Conservation (phyloP, 768 basidiomycete genomes). For the Polyporus arcularius region DNA sequence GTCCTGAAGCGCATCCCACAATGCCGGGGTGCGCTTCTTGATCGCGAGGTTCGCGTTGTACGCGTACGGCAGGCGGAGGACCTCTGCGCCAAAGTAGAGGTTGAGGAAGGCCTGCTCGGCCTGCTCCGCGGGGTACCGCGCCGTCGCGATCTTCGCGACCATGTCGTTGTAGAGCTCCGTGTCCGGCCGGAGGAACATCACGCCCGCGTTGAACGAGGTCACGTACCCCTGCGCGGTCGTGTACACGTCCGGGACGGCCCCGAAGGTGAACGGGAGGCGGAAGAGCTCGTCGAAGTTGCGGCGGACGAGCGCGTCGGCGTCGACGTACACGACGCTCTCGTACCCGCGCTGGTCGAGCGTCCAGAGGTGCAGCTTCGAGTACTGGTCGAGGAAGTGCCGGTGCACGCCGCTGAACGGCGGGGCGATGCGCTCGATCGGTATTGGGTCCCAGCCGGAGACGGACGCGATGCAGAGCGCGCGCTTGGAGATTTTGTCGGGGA, state of each 20-base stretch:
- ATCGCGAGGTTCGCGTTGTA: slow-evolving; percentile 42
- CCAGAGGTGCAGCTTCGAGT: slow-evolving; percentile 40
- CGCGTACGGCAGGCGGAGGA: slow-evolving; percentile 34
- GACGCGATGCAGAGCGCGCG: slow-evolving; percentile 34
- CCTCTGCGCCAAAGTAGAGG: slow-evolving; percentile 36
- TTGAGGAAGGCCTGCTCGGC: slow-evolving; percentile 49
- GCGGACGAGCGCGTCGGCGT: slow-evolving; percentile 37
- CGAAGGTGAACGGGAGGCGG: slow-evolving; percentile 35
- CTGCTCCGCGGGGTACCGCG: slow-evolving; percentile 37
- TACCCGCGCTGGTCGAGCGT: slow-evolving; percentile 31
- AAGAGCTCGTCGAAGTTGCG: slow-evolving; percentile 38
- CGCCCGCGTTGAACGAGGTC: slow-evolving; percentile 38
- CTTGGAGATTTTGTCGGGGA: slow-evolving; percentile 31
- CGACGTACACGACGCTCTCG: slow-evolving; percentile 34
- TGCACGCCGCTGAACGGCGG: slow-evolving; percentile 35
- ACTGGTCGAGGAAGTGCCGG: slow-evolving; percentile 35
- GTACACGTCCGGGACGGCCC: slow-evolving; percentile 36
- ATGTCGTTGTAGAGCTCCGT: slow-evolving; percentile 30
- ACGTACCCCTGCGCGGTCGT: slow-evolving; percentile 28
- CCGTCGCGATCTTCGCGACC: slow-evolving; percentile 39
- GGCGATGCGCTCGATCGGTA: slow-evolving; percentile 31
- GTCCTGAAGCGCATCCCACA: slow-evolving; percentile 34
- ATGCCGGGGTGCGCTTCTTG: slow-evolving; percentile 29
- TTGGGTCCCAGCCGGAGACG: slow-evolving; percentile 33
- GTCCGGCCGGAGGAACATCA: slow-evolving; percentile 36